A percentile compares a stretch with the other conserved stretches of the same genome.
Evolutionary conservation across 2,329 filamentous ascomycete genomes (phyloP).

Genomic region (Arthrobotrys megalospora): DNA sequence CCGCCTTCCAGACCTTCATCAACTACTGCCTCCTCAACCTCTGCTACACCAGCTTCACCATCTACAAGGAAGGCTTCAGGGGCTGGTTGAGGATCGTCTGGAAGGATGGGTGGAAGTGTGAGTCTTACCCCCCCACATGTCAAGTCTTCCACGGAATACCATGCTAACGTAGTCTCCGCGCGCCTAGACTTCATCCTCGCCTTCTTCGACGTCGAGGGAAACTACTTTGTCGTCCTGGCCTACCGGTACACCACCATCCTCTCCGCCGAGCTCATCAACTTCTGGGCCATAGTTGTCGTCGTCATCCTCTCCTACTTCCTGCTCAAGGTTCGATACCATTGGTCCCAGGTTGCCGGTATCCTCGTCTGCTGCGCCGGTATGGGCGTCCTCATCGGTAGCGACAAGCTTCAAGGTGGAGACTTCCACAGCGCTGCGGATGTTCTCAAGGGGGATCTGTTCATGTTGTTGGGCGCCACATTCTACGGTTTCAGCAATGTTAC

Average conservation of each 20-base stretch:
- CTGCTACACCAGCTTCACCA: slow-evolving; percentile 84
- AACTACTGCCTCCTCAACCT: slow-evolving; percentile 88
- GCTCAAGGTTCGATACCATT: slow-evolving; percentile 89
- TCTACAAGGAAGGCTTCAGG: slow-evolving; percentile 83
- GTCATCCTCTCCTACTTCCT: slow-evolving; percentile 86
- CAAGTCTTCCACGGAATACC: not conserved
- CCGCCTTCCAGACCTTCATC: slow-evolving; percentile 95
- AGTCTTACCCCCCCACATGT: slow-evolving; percentile 35
- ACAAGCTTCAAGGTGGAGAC: slow-evolving; percentile 66
- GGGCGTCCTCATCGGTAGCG: slow-evolving; percentile 63
- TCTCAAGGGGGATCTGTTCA: slow-evolving; percentile 94
- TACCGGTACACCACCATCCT: slow-evolving; percentile 94
- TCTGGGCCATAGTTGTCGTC: slow-evolving; percentile 97
- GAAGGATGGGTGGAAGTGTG: slow-evolving; percentile 87
- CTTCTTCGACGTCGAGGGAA: slow-evolving; percentile 95
- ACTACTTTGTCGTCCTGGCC: slow-evolving; percentile 96
- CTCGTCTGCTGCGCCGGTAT: slow-evolving; percentile 90
- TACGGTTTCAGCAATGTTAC: slow-evolving; percentile 93
- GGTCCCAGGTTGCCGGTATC: slow-evolving; percentile 87
- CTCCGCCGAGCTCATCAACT: slow-evolving; percentile 95
- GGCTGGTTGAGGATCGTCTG: slow-evolving; percentile 77
- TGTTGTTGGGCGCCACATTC: slow-evolving; percentile 86
- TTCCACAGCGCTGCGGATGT: slow-evolving; percentile 75
- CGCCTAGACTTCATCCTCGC: slow-evolving; percentile 81
- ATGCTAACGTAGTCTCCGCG: not conserved